Evolutionary conservation across 2,329 filamentous ascomycete genomes (phyloP).

Genomic region (Talaromyces funiculosus): DNA sequence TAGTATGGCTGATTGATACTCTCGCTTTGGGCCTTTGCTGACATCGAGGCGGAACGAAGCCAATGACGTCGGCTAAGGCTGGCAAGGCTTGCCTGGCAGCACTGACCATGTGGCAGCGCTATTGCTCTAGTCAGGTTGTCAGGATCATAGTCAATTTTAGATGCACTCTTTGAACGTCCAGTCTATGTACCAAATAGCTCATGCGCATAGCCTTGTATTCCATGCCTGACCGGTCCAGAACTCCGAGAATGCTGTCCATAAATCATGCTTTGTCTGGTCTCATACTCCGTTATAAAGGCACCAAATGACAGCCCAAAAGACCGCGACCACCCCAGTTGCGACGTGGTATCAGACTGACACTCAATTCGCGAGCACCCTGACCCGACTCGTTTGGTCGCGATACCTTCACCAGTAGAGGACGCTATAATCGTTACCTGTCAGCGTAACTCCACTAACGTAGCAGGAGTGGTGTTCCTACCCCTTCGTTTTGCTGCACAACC

Average conservation of each 20-base stretch:
- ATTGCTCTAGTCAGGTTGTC: neutral
- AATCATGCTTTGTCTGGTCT: neutral
- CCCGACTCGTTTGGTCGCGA: constrained; percentile 44
- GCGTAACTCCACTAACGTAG: neutral
- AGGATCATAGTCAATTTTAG: neutral
- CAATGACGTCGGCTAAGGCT: neutral
- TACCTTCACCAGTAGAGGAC: constrained; percentile 63
- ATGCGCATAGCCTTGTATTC: neutral
- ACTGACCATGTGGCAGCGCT: neutral
- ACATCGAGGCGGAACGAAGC: neutral
- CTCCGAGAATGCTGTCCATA: neutral
- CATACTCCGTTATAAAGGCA: constrained; percentile 59
- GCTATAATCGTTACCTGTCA: constrained; percentile 43
- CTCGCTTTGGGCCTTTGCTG: neutral
- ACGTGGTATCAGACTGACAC: constrained; percentile 67
- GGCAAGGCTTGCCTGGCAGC: neutral
- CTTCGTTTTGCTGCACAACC: constrained; percentile 82
- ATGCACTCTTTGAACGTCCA: neutral
- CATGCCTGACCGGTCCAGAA: neutral
- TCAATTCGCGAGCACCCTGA: constrained; percentile 51
- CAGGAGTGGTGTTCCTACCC: constrained; percentile 53
- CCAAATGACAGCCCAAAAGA: constrained; percentile 81
- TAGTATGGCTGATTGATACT: neutral
- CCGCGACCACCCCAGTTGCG: constrained; percentile 87
- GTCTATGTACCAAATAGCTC: neutral